These are phyloP conservation scores for Phallus indusiatus DNA, from an alignment of 768 basidiomycete species.

Conservation along the genomic window DNA sequence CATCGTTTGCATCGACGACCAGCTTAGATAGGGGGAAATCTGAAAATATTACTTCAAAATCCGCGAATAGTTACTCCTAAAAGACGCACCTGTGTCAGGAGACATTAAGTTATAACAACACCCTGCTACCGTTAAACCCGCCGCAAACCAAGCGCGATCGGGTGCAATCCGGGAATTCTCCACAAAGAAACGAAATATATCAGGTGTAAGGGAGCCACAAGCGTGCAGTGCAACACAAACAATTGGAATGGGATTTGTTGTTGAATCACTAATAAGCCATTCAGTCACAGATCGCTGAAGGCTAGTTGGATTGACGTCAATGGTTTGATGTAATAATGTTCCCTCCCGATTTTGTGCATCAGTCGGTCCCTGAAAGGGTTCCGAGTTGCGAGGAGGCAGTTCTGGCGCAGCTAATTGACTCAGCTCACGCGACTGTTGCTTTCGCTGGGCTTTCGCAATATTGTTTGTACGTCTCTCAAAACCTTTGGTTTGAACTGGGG, in stretches of 20 bases:
- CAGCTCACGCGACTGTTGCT: neutral
- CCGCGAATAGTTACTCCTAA: conserved; percentile 5
- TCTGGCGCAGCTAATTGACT: neutral
- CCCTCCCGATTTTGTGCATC: conserved; percentile 16
- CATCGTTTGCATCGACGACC: conserved; percentile 15
- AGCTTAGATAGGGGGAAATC: conserved; percentile 47
- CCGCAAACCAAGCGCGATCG: conserved; percentile 38
- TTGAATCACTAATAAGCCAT: conserved; percentile 34
- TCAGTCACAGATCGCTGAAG: conserved; percentile 37
- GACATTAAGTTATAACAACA: conserved; percentile 74
- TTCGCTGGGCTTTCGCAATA: neutral
- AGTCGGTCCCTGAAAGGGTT: neutral
- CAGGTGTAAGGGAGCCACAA: conserved; percentile 64
- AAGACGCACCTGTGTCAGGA: conserved; percentile 32
- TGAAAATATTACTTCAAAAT: conserved; percentile 15
- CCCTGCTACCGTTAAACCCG: conserved; percentile 53
- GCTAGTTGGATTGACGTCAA: conserved; percentile 41
- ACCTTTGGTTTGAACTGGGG: conserved; percentile 48
- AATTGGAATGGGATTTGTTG: conserved; percentile 29
- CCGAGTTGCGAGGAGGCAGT: neutral
- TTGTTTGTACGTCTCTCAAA: conserved; percentile 35
- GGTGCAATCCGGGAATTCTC: neutral
- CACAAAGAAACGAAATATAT: conserved; percentile 49
- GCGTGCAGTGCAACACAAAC: conserved; percentile 65
- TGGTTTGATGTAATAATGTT: conserved; percentile 45